phyloP scores from a whole-genome alignment of 257 asterid genomes.

The Primulina tabacum region DNA sequence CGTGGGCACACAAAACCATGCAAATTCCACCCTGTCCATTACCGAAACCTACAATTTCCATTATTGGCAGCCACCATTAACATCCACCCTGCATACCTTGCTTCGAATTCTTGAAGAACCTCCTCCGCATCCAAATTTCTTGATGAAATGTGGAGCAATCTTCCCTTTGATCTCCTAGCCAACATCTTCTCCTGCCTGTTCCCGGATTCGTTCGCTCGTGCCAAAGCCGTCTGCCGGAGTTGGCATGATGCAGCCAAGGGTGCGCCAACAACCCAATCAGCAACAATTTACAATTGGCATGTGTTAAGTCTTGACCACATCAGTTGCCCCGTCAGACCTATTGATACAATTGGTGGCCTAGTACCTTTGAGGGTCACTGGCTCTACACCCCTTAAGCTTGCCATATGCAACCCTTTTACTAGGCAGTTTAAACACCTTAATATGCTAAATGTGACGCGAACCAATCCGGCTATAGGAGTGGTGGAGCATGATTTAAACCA shows the following conservation, averaged over 20 bases:
- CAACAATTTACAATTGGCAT: slow-evolving; percentile 41
- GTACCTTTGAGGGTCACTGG: slow-evolving; percentile 38
- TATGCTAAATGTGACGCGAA: slow-evolving; percentile 34
- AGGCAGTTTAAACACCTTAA: slow-evolving; percentile 50
- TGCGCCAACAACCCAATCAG: slow-evolving; percentile 42
- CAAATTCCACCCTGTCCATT: not conserved
- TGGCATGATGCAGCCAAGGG: slow-evolving; percentile 48
- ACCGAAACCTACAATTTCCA: too few species aligned
- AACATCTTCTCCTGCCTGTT: too few species aligned
- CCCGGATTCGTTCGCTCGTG: too few species aligned
- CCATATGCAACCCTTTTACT: slow-evolving; percentile 71
- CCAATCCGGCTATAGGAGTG: slow-evolving; percentile 70
- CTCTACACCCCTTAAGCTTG: slow-evolving; percentile 45
- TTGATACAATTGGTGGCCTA: slow-evolving; percentile 33
- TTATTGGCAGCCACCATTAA: too few species aligned
- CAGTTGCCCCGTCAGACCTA: slow-evolving; percentile 36
- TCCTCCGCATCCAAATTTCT: too few species aligned
- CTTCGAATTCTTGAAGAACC: too few species aligned
- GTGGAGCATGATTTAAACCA: slow-evolving; percentile 18
- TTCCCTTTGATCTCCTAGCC: too few species aligned
- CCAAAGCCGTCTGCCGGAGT: slow-evolving; percentile 36
- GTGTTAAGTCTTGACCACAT: slow-evolving; percentile 36
- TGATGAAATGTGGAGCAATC: too few species aligned
- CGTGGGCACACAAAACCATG: not conserved
- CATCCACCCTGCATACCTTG: too few species aligned